phyloP scores from a whole-genome alignment of 345 rosid genomes.

The Salix caprea region DNA sequence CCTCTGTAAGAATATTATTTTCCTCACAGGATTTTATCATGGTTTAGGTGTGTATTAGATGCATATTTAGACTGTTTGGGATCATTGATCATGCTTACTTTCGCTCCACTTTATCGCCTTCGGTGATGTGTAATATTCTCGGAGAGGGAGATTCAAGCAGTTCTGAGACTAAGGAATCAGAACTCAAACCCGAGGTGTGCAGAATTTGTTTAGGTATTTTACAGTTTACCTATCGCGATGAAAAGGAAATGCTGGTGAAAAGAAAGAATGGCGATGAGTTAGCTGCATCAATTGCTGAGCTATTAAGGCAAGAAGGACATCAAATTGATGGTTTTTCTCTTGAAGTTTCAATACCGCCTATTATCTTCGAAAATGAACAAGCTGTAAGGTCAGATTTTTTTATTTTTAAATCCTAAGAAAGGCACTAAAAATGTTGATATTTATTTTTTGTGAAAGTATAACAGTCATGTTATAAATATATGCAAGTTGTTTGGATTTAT shows the following conservation, averaged over 20 bases:
- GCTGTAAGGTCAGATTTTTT: slow-evolving; percentile 48
- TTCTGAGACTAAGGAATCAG: slow-evolving; percentile 9
- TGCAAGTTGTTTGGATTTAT: not conserved
- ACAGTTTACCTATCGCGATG: slow-evolving; percentile 54
- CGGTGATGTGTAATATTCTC: not conserved
- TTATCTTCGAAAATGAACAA: slow-evolving; percentile 49
- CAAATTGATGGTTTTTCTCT: slow-evolving; percentile 63
- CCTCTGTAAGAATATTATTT: not conserved
- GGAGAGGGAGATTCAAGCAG: not conserved
- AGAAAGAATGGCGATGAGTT: slow-evolving; percentile 38
- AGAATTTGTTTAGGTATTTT: slow-evolving; percentile 68
- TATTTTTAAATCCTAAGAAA: not conserved
- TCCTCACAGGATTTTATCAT: not conserved
- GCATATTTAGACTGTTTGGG: slow-evolving; percentile 64
- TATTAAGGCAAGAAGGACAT: slow-evolving; percentile 58
- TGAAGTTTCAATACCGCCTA: slow-evolving; percentile 62
- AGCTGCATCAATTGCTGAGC: slow-evolving; percentile 42
- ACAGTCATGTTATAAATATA: no score
- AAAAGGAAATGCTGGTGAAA: slow-evolving; percentile 31
- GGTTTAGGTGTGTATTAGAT: slow-evolving; percentile 68
- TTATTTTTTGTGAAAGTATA: not conserved
- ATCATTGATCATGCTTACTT: slow-evolving; percentile 30
- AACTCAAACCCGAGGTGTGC: slow-evolving; percentile 46
- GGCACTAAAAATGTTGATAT: not conserved
- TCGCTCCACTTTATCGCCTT: slow-evolving; percentile 25